Base-by-base conservation (phyloP, 768 basidiomycete species). In the Mycena venus region DNA sequence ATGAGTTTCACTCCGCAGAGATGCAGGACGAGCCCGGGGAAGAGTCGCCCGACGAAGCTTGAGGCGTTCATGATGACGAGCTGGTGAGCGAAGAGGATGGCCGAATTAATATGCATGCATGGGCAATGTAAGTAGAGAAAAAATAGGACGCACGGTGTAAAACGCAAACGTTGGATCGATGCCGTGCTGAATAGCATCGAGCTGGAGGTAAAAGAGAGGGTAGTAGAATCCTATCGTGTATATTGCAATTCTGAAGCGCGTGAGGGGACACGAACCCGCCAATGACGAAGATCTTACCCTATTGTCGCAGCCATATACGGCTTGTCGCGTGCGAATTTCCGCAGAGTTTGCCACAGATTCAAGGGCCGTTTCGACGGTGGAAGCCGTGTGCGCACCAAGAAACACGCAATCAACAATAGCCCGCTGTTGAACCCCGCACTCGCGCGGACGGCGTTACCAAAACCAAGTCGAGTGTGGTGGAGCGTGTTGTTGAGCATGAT, bases 201-300 rank as follows among this genome's bases (percentile, higher is more conserved):
- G 79, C 74, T 92, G 91, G 9, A 92, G 75, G 77, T 89, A 92
- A 80, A 90, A 91, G 21, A 90, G 82, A 0, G 90, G 90, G 56
- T 85, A 89, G 71, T 85, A 90, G 36, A 89, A 77, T 3, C 87
- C 88, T 1, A 79, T 74, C 7, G 85, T 77, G 19, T 85, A 82
- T 49, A 83, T 76, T 14, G 83, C 74, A 14, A 84, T 84, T 34
- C 86, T 87, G 56, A 31, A 55, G 36, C 27, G 19, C 38, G 29
- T 67, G 23, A 36, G 63, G 8, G n/a, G 11, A 21, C 17, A 11
- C n/a, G n/a, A 15, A 9, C 31, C 34, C 5, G n/a, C 42, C 71
- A 42, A 40, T 42, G 68, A 42, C n/a, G 38, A 14, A 29, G 61
- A 71, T 25, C 73, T 38, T 25, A 85, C 84, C 88, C 90, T 42